Percentiles rank a stretch among this genome's conserved stretches.
Evolutionary conservation across 768 basidiomycete genomes (phyloP).

Genomic region (Steccherinum ochraceum): DNA sequence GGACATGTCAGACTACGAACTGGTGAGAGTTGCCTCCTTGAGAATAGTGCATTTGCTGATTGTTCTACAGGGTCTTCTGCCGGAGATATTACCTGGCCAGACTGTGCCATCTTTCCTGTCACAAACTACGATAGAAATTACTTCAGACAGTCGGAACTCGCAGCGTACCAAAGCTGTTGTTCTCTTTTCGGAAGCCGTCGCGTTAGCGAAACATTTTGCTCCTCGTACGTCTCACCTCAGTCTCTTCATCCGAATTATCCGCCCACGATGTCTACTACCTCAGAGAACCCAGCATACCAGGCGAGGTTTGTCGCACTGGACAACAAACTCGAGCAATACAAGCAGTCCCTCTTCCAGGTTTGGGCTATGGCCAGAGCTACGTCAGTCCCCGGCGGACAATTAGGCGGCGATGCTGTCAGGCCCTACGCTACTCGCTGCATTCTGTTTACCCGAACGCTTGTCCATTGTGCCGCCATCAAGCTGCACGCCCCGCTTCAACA

Average conservation of each 20-base stretch:
- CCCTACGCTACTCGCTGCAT: conserved; percentile 9
- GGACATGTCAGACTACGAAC: conserved; percentile 26
- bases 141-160: neutral
- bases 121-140: neutral
- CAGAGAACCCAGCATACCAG: conserved; percentile 29
- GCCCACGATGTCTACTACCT: too few species aligned
- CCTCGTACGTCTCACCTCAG: neutral
- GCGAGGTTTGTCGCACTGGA: conserved; percentile 21
- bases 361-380: neutral
- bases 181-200: neutral
- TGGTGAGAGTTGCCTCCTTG: conserved; percentile 13
- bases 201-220: neutral
- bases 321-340: conserved; percentile 24
- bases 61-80: neutral
- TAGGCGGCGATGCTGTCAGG: neutral
- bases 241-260: too few species aligned
- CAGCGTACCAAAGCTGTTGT: neutral
- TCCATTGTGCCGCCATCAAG: conserved; percentile 23
- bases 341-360: conserved; percentile 15
- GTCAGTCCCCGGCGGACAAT: neutral
- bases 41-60: neutral
- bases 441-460: conserved; percentile 21
- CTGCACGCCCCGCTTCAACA: conserved; percentile 19
- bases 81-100: neutral
- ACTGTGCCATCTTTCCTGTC: neutral